Evolutionary conservation across 2,329 filamentous ascomycete species (phyloP).

Genomic region (Fusarium armeniacum): DNA sequence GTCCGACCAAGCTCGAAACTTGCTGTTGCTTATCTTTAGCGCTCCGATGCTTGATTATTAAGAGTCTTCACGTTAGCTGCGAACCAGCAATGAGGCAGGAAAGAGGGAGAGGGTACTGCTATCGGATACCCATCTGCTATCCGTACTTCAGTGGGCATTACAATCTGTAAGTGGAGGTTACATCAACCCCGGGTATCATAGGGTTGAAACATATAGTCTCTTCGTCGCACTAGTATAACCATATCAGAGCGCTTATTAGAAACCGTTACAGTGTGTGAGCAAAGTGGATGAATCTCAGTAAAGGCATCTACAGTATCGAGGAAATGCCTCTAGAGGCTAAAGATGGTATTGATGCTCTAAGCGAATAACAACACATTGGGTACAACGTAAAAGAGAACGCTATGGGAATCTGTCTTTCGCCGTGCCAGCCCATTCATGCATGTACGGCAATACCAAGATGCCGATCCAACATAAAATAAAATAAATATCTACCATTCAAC

Average conservation of each 20-base stretch:
- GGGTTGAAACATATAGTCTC: constrained; percentile 5
- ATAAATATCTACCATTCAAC: constrained; percentile 16
- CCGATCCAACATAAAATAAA: constrained; percentile 36
- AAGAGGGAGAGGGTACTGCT: constrained; percentile 15
- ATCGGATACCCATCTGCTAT: constrained; percentile 1
- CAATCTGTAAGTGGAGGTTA: not conserved
- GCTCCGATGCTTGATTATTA: constrained; percentile 9
- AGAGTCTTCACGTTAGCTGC: constrained; percentile 18
- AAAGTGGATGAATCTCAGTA: not conserved
- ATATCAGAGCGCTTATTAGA: not conserved
- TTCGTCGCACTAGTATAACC: not conserved
- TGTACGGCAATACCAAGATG: constrained; percentile 31
- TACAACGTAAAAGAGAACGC: constrained; percentile 44
- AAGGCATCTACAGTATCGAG: not conserved
- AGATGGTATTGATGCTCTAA: constrained; percentile 20
- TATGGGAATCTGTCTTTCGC: constrained; percentile 48
- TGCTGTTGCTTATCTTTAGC: constrained; percentile 7
- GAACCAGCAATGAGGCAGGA: constrained; percentile 5
- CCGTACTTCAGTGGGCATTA: not conserved
- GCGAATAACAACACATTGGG: constrained; percentile 23
- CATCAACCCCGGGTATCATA: not conserved
- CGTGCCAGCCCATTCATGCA: constrained; percentile 44
- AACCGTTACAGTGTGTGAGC: not conserved
- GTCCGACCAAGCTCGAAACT: constrained; percentile 14
- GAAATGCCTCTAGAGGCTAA: not conserved